These are phyloP conservation scores for Annulohypoxylon truncatum DNA, from an alignment of 2,329 filamentous ascomycete species.

Conservation along the genomic window DNA sequence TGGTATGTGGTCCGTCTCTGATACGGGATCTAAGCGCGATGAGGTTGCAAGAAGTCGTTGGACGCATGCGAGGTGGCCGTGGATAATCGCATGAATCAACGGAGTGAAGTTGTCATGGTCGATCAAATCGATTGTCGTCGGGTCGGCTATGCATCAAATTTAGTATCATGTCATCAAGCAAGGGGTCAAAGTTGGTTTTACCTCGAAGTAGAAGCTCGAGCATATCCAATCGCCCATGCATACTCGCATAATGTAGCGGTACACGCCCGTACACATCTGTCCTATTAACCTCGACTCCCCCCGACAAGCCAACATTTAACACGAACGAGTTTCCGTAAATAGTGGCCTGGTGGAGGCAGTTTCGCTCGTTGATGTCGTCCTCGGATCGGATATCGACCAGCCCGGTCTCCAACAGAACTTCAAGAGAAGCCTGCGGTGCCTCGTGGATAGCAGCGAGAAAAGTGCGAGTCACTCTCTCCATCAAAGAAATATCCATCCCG, in stretches of 20 bases:
- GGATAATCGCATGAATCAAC: slow-evolving; percentile 93
- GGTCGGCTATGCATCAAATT: slow-evolving; percentile 62
- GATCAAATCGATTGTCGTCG: slow-evolving; percentile 83
- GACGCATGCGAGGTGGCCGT: slow-evolving; percentile 84
- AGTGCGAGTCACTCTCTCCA: slow-evolving; percentile 85
- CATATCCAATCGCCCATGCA: slow-evolving; percentile 91
- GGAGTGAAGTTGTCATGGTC: slow-evolving; percentile 99
- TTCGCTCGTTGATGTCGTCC: slow-evolving; percentile 97
- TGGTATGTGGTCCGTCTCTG: slow-evolving; percentile 91
- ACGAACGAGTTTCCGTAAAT: slow-evolving; percentile 90
- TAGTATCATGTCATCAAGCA: slow-evolving; percentile 9
- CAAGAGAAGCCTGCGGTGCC: slow-evolving; percentile 80
- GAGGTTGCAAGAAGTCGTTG: slow-evolving; percentile 79
- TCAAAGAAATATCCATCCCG: slow-evolving; percentile 64
- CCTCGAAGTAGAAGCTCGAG: slow-evolving; percentile 77
- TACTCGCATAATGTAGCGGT: slow-evolving; percentile 94
- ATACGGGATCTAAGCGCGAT: slow-evolving; percentile 86
- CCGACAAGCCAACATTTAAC: slow-evolving; percentile 78
- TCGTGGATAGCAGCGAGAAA: slow-evolving; percentile 92
- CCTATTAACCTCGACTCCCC: slow-evolving; percentile 79
- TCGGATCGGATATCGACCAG: slow-evolving; percentile 92
- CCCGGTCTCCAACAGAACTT: slow-evolving; percentile 80
- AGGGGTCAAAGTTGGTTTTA: slow-evolving; percentile 49
- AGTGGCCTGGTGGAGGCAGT: slow-evolving; percentile 95
- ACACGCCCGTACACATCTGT: slow-evolving; percentile 95